A percentile compares a stretch with the other conserved stretches of the same genome.
Evolutionary conservation across 306 rosid species (phyloP).

Genomic region (Castanea sativa): DNA sequence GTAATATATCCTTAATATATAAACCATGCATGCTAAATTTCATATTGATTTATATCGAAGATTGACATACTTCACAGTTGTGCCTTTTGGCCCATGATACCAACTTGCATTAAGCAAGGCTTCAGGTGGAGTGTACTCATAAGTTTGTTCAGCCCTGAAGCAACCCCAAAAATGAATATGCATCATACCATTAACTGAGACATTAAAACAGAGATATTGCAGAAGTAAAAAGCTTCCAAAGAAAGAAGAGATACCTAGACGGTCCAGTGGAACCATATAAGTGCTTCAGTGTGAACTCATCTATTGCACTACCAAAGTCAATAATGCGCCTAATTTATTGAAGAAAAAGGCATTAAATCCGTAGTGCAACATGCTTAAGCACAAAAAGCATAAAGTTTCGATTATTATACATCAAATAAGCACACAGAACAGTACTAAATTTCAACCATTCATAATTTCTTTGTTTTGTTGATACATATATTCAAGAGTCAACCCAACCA

Average conservation of each 20-base stretch:
- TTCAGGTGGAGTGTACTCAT: slow-evolving; percentile 38
- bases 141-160: no score
- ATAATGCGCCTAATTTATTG: slow-evolving; percentile 51
- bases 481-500: slow-evolving; percentile 13
- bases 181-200: slow-evolving; percentile 12
- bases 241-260: slow-evolving; percentile 59
- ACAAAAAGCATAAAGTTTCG: neutral
- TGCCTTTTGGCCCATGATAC: slow-evolving; percentile 68
- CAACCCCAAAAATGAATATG: slow-evolving; percentile 21
- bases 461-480: slow-evolving; percentile 21
- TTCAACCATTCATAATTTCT: slow-evolving; percentile 14
- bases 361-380: neutral
- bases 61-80: slow-evolving; percentile 68
- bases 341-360: slow-evolving; percentile 20
- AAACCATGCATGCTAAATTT: slow-evolving; percentile 18
- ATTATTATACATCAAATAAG: no score
- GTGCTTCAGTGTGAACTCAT: slow-evolving; percentile 79
- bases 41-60: slow-evolving; percentile 11
- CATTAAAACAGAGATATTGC: slow-evolving; percentile 1
- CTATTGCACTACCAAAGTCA: slow-evolving; percentile 95
- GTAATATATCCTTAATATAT: slow-evolving; percentile 1
- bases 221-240: slow-evolving; percentile 10
- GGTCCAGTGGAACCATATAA: slow-evolving; percentile 87
- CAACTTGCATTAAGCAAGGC: slow-evolving; percentile 81
- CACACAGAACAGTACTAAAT: slow-evolving; percentile 16